Conservation (phyloP, 768 basidiomycete species). For the Lepiota subincarnata region DNA sequence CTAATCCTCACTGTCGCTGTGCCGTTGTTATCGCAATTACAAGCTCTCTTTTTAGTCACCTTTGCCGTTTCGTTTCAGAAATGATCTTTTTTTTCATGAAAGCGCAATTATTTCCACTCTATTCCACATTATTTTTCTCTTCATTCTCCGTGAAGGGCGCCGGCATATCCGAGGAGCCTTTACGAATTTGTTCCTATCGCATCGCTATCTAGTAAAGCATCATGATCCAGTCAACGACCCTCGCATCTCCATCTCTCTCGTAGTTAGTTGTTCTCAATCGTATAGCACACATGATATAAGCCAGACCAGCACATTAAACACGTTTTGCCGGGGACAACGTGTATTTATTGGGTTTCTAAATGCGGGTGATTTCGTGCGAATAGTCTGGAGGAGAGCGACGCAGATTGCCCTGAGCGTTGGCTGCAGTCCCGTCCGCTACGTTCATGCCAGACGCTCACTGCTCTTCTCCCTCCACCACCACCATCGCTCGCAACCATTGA, state of each 20-base stretch:
- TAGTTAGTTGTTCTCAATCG: not conserved
- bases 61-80: not conserved
- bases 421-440: not conserved
- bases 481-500: slow-evolving; percentile 49
- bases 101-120: slow-evolving; percentile 9
- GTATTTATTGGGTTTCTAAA: slow-evolving; percentile 14
- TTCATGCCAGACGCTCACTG: slow-evolving; percentile 2
- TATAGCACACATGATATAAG: not conserved
- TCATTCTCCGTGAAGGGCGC: not conserved
- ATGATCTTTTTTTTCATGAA: slow-evolving; percentile 6
- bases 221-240: not conserved
- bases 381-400: slow-evolving; percentile 11
- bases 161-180: not conserved
- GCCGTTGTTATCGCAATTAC: slow-evolving; percentile 9
- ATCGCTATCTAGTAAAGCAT: not conserved
- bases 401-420: slow-evolving; percentile 11
- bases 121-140: slow-evolving; percentile 1
- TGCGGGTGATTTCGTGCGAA: slow-evolving; percentile 19
- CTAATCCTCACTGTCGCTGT: slow-evolving; percentile 5
- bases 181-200: not conserved
- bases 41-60: not conserved
- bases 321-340: not conserved
- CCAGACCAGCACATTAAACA: not conserved
- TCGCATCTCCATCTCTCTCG: not conserved
- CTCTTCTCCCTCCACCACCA: slow-evolving; percentile 16